Conservation (phyloP, 108 stramenopile genomes). For the Cyclotella cryptica region DNA sequence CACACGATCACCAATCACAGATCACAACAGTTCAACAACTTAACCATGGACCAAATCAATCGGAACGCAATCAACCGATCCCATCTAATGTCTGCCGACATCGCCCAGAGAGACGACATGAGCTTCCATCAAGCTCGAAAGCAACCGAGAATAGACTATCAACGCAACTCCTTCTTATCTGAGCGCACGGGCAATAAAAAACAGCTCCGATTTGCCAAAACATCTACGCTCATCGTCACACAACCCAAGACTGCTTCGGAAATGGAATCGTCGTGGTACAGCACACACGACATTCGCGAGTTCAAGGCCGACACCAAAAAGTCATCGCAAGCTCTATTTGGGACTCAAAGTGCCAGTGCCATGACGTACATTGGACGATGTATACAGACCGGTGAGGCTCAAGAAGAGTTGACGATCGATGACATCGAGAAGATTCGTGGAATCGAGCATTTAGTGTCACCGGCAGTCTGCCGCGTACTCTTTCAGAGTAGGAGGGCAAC, state of each 20-base stretch:
- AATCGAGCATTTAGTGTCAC: not conserved
- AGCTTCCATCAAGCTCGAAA: not conserved
- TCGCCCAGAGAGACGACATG: no score
- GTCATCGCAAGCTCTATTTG: not conserved
- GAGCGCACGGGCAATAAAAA: not conserved
- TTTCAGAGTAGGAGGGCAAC: not conserved
- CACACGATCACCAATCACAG: no score
- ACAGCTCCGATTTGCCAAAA: not conserved
- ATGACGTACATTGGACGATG: not conserved
- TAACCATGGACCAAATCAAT: no score
- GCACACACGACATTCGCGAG: not conserved
- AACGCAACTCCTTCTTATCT: not conserved
- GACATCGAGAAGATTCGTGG: not conserved
- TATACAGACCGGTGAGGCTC: constrained; percentile 1
- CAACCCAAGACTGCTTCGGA: not conserved
- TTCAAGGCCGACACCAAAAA: not conserved
- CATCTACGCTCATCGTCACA: not conserved
- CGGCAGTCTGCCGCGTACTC: not conserved
- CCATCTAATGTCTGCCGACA: no score
- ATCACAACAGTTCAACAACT: no score
- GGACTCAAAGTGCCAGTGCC: not conserved
- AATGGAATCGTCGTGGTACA: not conserved
- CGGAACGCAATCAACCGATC: no score
- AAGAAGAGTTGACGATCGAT: not conserved
- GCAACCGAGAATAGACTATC: not conserved